Percentiles rank a stretch among this genome's conserved stretches.
Evolutionary conservation across 768 basidiomycete genomes (phyloP).

Genomic region (Kwoniella newhampshirensis): DNA sequence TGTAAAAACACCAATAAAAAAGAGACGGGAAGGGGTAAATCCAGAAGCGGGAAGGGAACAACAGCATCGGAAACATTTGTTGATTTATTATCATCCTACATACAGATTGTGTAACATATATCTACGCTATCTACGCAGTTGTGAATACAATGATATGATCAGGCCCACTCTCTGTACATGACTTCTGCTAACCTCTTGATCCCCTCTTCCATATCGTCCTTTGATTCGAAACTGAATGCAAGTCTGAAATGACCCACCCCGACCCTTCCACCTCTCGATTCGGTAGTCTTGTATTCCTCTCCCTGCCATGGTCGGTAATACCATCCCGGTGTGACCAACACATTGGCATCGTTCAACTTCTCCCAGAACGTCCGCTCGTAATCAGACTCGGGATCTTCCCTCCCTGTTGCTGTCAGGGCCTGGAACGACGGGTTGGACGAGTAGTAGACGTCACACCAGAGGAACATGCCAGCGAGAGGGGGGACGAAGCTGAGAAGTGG

Average conservation of each 20-base stretch:
- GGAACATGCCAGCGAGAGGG: slow-evolving; percentile 73
- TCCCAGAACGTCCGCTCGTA: slow-evolving; percentile 7
- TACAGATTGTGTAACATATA: too few relatives aligned
- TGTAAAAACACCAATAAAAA: too few relatives aligned
- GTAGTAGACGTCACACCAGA: slow-evolving; percentile 32
- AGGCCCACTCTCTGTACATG: slow-evolving; percentile 2
- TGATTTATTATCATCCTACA: too few relatives aligned
- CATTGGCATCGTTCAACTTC: slow-evolving; percentile 2
- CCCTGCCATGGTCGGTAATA: slow-evolving; percentile 16
- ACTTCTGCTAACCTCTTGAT: slow-evolving; percentile 3
- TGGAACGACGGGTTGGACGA: slow-evolving; percentile 6
- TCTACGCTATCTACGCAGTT: too few relatives aligned
- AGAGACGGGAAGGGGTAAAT: too few relatives aligned
- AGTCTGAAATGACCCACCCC: slow-evolving; percentile 15
- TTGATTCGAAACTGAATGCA: slow-evolving; percentile 11
- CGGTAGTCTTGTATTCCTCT: neutral
- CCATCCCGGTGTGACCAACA: slow-evolving; percentile 15
- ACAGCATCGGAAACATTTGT: too few relatives aligned
- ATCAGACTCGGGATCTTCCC: slow-evolving; percentile 3
- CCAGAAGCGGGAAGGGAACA: too few relatives aligned
- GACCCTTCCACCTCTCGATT: slow-evolving; percentile 2
- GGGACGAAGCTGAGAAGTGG: slow-evolving; percentile 66
- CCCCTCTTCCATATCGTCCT: slow-evolving; percentile 11
- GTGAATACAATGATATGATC: neutral
- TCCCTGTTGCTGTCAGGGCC: neutral